A percentile compares a stretch with the other conserved stretches of the same genome.
phyloP scores from a whole-genome alignment of 495 filamentous ascomycete species.

The Astrocystis sublimbata region DNA sequence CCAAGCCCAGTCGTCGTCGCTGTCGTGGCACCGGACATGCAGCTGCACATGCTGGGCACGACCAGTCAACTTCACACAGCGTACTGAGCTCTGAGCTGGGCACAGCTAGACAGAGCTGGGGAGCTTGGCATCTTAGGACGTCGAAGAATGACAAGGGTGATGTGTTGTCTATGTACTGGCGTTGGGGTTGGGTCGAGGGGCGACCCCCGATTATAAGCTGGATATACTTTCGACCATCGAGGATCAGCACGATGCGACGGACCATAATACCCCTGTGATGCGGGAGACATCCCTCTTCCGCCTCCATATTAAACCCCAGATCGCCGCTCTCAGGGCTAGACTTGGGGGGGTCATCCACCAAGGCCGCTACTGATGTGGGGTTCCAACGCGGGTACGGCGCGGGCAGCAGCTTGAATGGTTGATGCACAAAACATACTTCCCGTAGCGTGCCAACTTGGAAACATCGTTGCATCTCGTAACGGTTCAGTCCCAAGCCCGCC shows the following conservation, averaged over 20 bases:
- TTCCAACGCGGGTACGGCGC: background rate
- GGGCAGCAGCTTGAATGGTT: conserved; percentile 1
- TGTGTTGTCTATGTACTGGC: too few relatives aligned
- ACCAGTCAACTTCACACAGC: background rate
- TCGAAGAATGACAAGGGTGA: too few relatives aligned
- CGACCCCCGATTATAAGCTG: background rate
- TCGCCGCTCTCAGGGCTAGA: background rate
- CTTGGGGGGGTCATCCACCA: background rate
- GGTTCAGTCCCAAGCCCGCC: background rate
- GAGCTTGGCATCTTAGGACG: background rate
- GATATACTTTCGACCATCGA: background rate
- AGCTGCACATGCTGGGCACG: background rate
- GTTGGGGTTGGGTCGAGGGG: too few relatives aligned
- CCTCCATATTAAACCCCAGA: too few relatives aligned
- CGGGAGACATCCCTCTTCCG: background rate
- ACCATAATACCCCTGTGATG: background rate
- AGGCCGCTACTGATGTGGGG: background rate
- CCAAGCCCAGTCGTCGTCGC: background rate
- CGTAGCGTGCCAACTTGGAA: background rate
- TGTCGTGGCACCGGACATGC: conserved; percentile 5
- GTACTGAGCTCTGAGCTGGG: background rate
- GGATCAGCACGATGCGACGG: background rate
- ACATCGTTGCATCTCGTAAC: background rate
- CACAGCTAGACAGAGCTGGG: background rate
- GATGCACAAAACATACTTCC: background rate